These are phyloP conservation scores for Fraxinus paxiana DNA, from an alignment of 305 asterid species.

Conservation along the genomic window DNA sequence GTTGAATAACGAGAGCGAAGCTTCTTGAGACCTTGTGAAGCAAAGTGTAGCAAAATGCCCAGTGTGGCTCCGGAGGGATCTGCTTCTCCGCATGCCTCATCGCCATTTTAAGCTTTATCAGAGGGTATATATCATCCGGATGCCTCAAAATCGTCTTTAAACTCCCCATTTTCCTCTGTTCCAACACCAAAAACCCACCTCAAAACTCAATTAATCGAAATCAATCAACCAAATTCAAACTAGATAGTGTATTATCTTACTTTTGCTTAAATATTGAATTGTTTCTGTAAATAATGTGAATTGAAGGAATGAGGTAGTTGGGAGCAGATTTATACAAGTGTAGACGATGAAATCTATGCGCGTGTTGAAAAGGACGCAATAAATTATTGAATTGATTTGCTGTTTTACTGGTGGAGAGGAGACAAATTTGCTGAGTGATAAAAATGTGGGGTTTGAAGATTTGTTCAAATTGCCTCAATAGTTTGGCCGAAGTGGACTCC, in stretches of 20 bases:
- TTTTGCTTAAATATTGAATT: neutral
- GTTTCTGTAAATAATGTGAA: neutral
- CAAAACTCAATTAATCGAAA: neutral
- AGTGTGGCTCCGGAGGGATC: conserved; percentile 7
- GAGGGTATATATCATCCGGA: neutral
- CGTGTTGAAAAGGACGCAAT: neutral
- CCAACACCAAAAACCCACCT: conserved; percentile 15
- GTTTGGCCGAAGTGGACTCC: conserved; percentile 5
- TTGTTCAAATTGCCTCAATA: neutral
- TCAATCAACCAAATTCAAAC: neutral
- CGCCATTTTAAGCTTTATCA: conserved; percentile 7
- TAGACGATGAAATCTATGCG: conserved; percentile 6
- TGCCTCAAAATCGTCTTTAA: neutral
- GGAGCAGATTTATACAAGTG: neutral
- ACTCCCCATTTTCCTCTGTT: conserved; percentile 13
- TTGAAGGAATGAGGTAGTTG: neutral
- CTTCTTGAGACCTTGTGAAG: conserved; percentile 3
- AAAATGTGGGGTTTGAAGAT: neutral
- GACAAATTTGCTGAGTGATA: neutral
- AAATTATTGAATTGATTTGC: neutral
- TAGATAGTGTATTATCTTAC: neutral
- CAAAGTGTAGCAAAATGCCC: conserved; percentile 1
- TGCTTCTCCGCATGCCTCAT: conserved; percentile 2
- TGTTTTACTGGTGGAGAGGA: neutral
- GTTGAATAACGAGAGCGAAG: conserved; percentile 5